These are phyloP conservation scores for Pythium monospermum DNA, from an alignment of 352 stramenopile genomes.

Conservation along the genomic window DNA sequence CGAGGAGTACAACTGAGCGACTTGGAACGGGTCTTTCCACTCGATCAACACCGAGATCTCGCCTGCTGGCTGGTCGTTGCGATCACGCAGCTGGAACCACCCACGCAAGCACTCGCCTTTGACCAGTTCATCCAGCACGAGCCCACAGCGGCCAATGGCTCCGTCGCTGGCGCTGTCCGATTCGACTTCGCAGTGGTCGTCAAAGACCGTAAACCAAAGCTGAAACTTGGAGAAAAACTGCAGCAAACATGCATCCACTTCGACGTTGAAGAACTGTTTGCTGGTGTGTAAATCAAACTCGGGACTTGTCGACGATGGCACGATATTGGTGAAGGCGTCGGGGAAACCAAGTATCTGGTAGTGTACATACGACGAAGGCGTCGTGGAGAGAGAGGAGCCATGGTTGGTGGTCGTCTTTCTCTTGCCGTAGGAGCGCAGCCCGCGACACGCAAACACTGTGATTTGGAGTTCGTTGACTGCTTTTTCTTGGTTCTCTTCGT, in stretches of 20 bases:
- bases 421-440: constrained; percentile 42
- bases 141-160: constrained; percentile 63
- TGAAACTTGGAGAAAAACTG: constrained; percentile 80
- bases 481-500: constrained; percentile 14
- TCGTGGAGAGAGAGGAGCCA: constrained; percentile 22
- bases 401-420: constrained; percentile 21
- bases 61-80: constrained; percentile 44
- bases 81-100: constrained; percentile 68
- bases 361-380: constrained; percentile 81
- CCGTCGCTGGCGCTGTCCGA: constrained; percentile 36
- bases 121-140: constrained; percentile 64
- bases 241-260: constrained; percentile 70
- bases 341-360: constrained; percentile 89
- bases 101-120: constrained; percentile 65
- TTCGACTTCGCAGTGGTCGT: constrained; percentile 54
- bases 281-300: constrained; percentile 69
- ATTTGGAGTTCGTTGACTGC: constrained; percentile 63
- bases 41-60: constrained; percentile 70
- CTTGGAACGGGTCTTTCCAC: constrained; percentile 74
- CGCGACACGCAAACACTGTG: constrained; percentile 57
- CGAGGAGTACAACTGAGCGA: constrained; percentile 44
- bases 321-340: constrained; percentile 87
- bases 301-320: constrained; percentile 47
- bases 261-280: constrained; percentile 59
- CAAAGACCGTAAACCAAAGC: constrained; percentile 84